These are phyloP conservation scores for Cercospora sesami DNA, from an alignment of 2,329 filamentous ascomycete species.

Conservation along the genomic window DNA sequence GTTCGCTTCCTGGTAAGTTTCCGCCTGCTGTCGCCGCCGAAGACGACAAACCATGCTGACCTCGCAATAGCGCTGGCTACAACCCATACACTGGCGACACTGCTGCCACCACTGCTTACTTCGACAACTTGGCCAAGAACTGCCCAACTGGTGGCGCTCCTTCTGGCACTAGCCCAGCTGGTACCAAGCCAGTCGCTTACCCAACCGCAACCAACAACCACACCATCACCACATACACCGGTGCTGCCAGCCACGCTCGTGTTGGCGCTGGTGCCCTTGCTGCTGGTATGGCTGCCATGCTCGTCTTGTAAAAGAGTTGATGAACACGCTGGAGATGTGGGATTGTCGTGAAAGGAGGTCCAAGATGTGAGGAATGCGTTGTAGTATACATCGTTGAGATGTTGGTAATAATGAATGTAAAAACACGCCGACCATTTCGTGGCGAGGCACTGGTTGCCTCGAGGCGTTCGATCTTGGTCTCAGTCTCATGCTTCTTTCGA, in stretches of 20 bases:
- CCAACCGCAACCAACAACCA: background rate
- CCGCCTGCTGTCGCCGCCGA: background rate
- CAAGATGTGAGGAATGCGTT: background rate
- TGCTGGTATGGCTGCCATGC: constrained; percentile 1
- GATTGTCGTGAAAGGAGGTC: background rate
- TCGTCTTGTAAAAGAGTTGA: background rate
- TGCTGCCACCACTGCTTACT: background rate
- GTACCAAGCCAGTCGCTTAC: background rate
- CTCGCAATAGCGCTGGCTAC: background rate
- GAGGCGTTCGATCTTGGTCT: background rate
- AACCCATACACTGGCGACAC: background rate
- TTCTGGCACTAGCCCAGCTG: background rate
- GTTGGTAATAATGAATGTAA: background rate
- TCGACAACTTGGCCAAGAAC: background rate
- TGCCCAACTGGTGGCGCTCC: background rate
- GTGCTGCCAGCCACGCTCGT: background rate
- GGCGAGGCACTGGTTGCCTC: background rate
- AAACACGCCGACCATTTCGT: background rate
- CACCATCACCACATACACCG: background rate
- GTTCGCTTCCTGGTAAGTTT: background rate
- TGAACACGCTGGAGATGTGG: background rate
- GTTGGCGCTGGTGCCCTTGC: background rate
- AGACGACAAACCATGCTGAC: background rate
- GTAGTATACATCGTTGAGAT: background rate
- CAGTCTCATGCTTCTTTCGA: background rate